Conservation (phyloP, 2,329 filamentous ascomycete genomes). For the Penicillium sp. region DNA sequence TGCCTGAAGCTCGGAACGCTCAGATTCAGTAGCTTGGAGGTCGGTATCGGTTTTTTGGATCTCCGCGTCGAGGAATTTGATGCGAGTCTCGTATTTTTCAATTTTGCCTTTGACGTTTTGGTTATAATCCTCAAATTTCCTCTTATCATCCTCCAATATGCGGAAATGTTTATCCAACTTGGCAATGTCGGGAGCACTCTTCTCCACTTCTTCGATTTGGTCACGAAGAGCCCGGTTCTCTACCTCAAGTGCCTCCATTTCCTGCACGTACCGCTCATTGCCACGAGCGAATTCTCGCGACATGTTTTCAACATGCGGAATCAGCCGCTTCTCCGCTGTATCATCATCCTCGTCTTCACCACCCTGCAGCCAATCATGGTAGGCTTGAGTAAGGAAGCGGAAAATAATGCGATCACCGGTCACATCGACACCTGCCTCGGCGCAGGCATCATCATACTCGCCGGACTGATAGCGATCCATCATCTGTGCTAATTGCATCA, state of each 20-base stretch:
- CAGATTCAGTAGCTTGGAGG: conserved; percentile 75
- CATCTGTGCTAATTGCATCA: conserved; percentile 97
- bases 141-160: conserved; percentile 89
- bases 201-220: conserved; percentile 86
- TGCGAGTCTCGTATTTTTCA: conserved; percentile 81
- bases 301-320: conserved; percentile 85
- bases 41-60: conserved; percentile 75
- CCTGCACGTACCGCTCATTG: conserved; percentile 79
- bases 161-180: conserved; percentile 86
- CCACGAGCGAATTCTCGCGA: conserved; percentile 79
- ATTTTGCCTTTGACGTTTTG: conserved; percentile 76
- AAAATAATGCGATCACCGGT: conserved; percentile 91
- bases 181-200: conserved; percentile 77
- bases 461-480: conserved; percentile 77
- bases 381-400: conserved; percentile 83
- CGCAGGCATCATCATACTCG: conserved; percentile 84
- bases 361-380: conserved; percentile 89
- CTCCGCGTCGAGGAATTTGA: conserved; percentile 80
- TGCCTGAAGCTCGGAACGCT: conserved; percentile 74
- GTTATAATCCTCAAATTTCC: conserved; percentile 96
- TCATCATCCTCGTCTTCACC: conserved; percentile 85
- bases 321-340: conserved; percentile 73
- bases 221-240: conserved; percentile 77
- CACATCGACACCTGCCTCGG: conserved; percentile 83
- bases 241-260: conserved; percentile 80